phyloP scores from a whole-genome alignment of 2,329 filamentous ascomycete genomes.

The Alternaria brassicae region DNA sequence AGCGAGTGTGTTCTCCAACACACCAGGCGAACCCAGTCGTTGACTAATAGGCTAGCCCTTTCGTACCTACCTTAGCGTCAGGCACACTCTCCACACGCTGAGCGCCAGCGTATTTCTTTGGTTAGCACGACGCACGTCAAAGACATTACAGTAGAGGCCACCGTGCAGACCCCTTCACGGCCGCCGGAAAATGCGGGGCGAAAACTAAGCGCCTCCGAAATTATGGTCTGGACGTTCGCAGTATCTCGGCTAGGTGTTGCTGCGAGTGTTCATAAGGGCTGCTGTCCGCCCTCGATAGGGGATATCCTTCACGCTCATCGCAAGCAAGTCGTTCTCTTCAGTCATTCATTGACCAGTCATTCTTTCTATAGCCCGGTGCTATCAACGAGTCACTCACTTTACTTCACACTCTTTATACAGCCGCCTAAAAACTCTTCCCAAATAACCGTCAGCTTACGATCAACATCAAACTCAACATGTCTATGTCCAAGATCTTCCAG shows the following conservation, averaged over 20 bases:
- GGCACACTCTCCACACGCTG: conserved; percentile 19
- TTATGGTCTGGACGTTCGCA: conserved; percentile 10
- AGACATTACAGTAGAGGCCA: conserved; percentile 17
- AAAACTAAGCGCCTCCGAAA: conserved; percentile 10
- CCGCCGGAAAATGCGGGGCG: conserved; percentile 19
- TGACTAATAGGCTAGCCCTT: conserved; percentile 9
- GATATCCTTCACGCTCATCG: conserved; percentile 17
- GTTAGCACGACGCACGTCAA: conserved; percentile 8
- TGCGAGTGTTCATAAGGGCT: conserved; percentile 24
- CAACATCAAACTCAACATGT: conserved; percentile 13
- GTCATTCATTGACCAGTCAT: conserved; percentile 36
- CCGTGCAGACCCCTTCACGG: conserved; percentile 14
- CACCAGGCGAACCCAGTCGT: conserved; percentile 5
- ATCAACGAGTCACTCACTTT: conserved; percentile 22
- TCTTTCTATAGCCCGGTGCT: conserved; percentile 43
- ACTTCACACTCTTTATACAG: conserved; percentile 17
- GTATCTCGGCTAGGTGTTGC: conserved; percentile 1
- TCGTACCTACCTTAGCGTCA: conserved; percentile 31
- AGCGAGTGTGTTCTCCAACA: conserved; percentile 6
- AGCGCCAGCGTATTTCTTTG: conserved; percentile 1
- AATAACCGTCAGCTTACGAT: neutral
- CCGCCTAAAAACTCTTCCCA: conserved; percentile 6
- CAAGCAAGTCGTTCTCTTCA: conserved; percentile 31
- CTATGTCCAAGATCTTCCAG: conserved; percentile 39
- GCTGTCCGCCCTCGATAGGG: conserved; percentile 5